Base-by-base conservation (phyloP, 2,329 filamentous ascomycete genomes). In the Ophiocordyceps polyrhachis-furcata region DNA sequence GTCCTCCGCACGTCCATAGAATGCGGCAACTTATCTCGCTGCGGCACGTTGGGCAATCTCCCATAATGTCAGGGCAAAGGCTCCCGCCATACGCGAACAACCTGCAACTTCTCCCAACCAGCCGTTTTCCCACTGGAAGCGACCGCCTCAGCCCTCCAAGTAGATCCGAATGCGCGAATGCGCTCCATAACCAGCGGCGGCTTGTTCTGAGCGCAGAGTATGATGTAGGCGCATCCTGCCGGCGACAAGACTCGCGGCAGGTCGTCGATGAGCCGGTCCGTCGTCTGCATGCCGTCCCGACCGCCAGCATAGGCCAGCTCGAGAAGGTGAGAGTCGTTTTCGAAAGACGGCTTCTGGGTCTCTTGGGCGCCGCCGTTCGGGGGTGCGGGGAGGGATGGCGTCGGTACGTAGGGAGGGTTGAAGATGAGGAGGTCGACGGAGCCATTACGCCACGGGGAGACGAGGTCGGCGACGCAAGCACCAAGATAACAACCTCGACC, bases 391-490 rank as follows among this genome's bases (percentile, higher is more conserved):
- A 93, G 64, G 38, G 78, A 74, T 23, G 80, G 72, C 2, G 88
- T 93, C 2, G 91, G 91, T 14, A 98, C 91, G 58, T 98, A 98
- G 0, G 91, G 91, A 44, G 91, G 91, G 58, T 98, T 98, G 70
- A 96, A 98, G 25, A 98, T 73, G 49, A 98, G 70, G 12, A 98
- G 72, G 57, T 98, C 91, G 5, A 93, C 72, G 13, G 43, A 46
- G 2, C 69, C 66, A 0, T 65, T 56, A 8, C 72, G 70, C 38
- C 93, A 63, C 1, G 79, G 66, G 2, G 71, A 61, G 5, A 72
- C 69, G 1, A 98, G 69, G 56, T 96, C 85, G 2, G 75, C 80
- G 47, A 77, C 77, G 23, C 81, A 58, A 17, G 80, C 73, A 38
- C 77, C 81, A 8, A 91, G 62, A 52, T 81, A 38, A n/a, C 2